A percentile compares a stretch with the other conserved stretches of the same genome.
These are phyloP conservation scores for Alternaria sp. DNA, from an alignment of 2,329 filamentous ascomycete genomes.

Conservation along the genomic window DNA sequence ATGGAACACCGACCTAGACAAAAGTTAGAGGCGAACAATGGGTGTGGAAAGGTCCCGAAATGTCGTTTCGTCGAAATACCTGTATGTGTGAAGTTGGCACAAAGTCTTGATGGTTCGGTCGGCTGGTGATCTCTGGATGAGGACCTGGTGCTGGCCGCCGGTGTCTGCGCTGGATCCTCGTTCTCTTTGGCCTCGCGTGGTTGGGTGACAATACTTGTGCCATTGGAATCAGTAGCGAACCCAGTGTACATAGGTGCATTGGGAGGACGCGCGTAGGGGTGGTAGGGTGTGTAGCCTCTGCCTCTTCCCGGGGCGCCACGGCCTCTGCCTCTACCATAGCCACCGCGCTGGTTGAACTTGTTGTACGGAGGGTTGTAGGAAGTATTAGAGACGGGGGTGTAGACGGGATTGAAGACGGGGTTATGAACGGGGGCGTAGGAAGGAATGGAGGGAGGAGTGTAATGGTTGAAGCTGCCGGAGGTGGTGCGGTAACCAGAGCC, in stretches of 20 bases:
- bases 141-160: background rate
- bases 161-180: background rate
- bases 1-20: conserved; percentile 79
- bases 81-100: conserved; percentile 40
- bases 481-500: background rate
- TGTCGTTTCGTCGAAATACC: conserved; percentile 32
- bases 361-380: background rate
- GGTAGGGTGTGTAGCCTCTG: conserved; percentile 17
- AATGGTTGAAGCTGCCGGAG: background rate
- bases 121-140: conserved; percentile 11
- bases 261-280: conserved; percentile 29
- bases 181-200: conserved; percentile 1
- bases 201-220: conserved; percentile 7
- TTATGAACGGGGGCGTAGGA: background rate
- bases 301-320: background rate
- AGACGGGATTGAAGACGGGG: background rate
- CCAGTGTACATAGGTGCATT: conserved; percentile 14
- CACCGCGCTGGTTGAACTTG: conserved; percentile 14
- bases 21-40: conserved; percentile 22
- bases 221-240: conserved; percentile 17
- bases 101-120: conserved; percentile 22
- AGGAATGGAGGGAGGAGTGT: background rate
- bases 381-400: background rate
- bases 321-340: conserved; percentile 10
- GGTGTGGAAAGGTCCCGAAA: conserved; percentile 3